Base-by-base conservation (phyloP, 192 early-diverging fungal genomes). In the Umbelopsis sp. region DNA sequence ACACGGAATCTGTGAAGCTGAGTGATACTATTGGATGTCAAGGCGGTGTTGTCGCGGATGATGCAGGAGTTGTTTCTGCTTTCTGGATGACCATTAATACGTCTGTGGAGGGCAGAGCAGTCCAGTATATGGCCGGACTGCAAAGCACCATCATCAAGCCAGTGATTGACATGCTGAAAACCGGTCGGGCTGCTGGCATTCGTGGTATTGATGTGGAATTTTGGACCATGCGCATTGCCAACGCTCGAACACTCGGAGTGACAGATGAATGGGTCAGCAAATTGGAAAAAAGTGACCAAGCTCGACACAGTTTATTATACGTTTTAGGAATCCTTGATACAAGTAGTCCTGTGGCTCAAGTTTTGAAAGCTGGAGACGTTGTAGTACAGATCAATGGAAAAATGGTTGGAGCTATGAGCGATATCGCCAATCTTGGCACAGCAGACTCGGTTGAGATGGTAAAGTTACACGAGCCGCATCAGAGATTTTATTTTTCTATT, bases 11-110 rank as follows among this genome's bases (percentile, higher is more conserved):
- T 37, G 77, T 89, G 67, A 85, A 85, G 65, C 78, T 91, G 9
- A 80, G 89, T 73, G 87, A 91, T 70, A 82, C 86, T 68, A 78
- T 90, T 22, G 78, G 76, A 8, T 85, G 84, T 12, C 88, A 91
- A 73, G 90, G 90, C 22, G 92, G 92, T 37, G 84, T 92, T 1
- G 80, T 93, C 8, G 84, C 85, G 33, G 82, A 89, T 48, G 64
- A 48, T 18, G 65, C 82, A 15, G 92, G 92, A 6, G 71, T 64
- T 12, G 86, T 90, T 0, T 83, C 83, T 49, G 91, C 84, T 0
- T 67, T 91, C 30, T 92, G 89, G 90, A 83, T 87, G 71, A 87
- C 82, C 46, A 90, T 88, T 37, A 84, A 88, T 21, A 87, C 85
- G 4, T 86, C 90, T 77, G 83, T 87, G 67, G 79, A 82, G 58